Conservation (phyloP, 768 basidiomycete species). For the Boletellus ananas region DNA sequence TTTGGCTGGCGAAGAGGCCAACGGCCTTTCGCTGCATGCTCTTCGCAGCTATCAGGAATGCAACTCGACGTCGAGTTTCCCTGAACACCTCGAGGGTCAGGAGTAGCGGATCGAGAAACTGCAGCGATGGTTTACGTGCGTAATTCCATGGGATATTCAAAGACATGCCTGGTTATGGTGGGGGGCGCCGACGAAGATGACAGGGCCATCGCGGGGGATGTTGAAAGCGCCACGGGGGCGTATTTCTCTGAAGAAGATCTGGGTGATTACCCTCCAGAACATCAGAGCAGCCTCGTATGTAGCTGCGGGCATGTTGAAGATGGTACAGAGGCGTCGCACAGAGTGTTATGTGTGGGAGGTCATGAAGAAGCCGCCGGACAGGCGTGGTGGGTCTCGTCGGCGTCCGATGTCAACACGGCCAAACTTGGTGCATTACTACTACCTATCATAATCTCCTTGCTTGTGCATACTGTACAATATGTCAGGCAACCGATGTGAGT, state of each 20-base stretch:
- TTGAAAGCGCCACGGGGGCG: conserved; percentile 92
- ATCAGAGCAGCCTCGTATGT: conserved; percentile 73
- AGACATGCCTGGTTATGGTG: conserved; percentile 80
- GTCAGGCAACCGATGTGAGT: conserved; percentile 16
- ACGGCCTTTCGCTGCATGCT: conserved; percentile 79
- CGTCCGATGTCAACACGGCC: conserved; percentile 24
- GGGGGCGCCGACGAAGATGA: conserved; percentile 91
- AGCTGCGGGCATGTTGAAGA: conserved; percentile 20
- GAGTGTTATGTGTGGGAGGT: conserved; percentile 4
- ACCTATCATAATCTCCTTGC: conserved; percentile 16
- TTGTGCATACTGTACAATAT: conserved; percentile 30
- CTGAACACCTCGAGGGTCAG: conserved; percentile 81
- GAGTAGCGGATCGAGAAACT: conserved; percentile 93
- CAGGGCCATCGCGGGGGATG: conserved; percentile 84
- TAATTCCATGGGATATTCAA: conserved; percentile 3
- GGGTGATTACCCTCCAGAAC: conserved; percentile 83
- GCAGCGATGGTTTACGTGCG: conserved; percentile 16
- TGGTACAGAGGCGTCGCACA: conserved; percentile 4
- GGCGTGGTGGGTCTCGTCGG: neutral
- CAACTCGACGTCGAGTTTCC: conserved; percentile 77
- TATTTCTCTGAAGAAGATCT: conserved; percentile 96
- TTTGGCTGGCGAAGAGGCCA: conserved; percentile 75
- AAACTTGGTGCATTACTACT: conserved; percentile 18
- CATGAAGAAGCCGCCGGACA: conserved; percentile 7
- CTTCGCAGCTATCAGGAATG: conserved; percentile 85